Base-by-base conservation (phyloP, 148 eudicot genomes). In the Camellia japonica region DNA sequence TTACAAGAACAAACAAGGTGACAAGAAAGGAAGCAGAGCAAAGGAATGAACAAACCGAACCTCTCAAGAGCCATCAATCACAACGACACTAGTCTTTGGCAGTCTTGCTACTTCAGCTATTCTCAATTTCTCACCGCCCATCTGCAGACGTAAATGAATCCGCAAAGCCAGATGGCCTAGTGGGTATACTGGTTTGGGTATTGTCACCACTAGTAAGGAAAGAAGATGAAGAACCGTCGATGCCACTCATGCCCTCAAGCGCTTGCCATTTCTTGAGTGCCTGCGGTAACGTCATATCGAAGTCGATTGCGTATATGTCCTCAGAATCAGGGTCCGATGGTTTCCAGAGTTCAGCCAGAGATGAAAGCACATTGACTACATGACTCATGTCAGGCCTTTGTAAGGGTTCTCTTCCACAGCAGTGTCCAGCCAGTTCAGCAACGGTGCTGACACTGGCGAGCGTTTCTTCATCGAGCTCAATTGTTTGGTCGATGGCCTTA, bases 111-210 rank as follows among this genome's bases (percentile, higher is more conserved):
- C 14, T 42, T 54, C 51, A 10, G 42, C 49, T n/a, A 56, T 6
- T 78, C 62, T 88, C 86, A 93, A 30, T 30, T 6, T 78, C 62
- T 49, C 52, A 49, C 75, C 98, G 87, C 54, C 94, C 98, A 76
- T 95, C 98, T 0, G 80, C 51, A 0, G 97, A 90, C 16, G 91
- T 84, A 64, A 95, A 91, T 2, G 98, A 89, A 4, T 89, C 92
- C 0, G 91, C 95, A 78, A 95, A 95, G 3, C 98, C 95, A 4
- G 93, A 84, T 2, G 98, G 97, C 69, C 93, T 78, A 56, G 90
- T 89, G 0, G 93, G 93, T 81, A 93, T 84, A 78, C 98, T 95
- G 13, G 98, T 95, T 70, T 95, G 98, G 12, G 95, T 90, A 59
- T 90, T 93, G 46, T 91, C 91, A 49, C 83, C 84, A 44, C 95